A percentile compares a stretch with the other conserved stretches of the same genome.
Conservation (phyloP, 2,329 filamentous ascomycete genomes). For the Hymenoscyphus scutula region DNA sequence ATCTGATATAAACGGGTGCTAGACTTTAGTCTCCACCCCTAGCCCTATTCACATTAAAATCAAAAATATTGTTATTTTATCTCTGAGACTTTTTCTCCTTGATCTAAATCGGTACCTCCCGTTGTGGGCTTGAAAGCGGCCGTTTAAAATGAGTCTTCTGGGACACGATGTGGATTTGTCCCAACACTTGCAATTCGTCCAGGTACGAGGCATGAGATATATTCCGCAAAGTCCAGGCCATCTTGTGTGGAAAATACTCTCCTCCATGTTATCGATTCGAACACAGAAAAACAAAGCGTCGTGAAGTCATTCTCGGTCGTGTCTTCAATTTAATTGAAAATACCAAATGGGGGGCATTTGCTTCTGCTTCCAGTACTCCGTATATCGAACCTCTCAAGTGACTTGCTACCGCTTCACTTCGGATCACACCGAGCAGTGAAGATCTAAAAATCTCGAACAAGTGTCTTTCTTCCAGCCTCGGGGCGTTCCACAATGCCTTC, state of each 20-base stretch:
- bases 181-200: slow-evolving; percentile 1
- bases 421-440: background rate
- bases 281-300: background rate
- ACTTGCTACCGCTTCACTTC: too few species aligned
- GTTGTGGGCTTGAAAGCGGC: background rate
- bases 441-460: background rate
- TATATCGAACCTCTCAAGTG: too few species aligned
- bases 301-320: background rate
- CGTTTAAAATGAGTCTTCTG: background rate
- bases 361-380: background rate
- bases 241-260: background rate
- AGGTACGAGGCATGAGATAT: background rate
- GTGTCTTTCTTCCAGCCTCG: background rate
- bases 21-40: background rate
- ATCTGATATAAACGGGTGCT: slow-evolving; percentile 9
- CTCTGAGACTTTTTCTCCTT: background rate
- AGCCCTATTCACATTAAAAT: background rate
- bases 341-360: background rate
- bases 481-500: background rate
- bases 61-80: too few species aligned
- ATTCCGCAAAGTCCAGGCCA: background rate
- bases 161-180: background rate
- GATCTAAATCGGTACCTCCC: background rate
- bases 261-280: background rate
- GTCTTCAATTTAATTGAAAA: background rate